phyloP scores from a whole-genome alignment of 768 basidiomycete species.

The Amanita pallidorosea region DNA sequence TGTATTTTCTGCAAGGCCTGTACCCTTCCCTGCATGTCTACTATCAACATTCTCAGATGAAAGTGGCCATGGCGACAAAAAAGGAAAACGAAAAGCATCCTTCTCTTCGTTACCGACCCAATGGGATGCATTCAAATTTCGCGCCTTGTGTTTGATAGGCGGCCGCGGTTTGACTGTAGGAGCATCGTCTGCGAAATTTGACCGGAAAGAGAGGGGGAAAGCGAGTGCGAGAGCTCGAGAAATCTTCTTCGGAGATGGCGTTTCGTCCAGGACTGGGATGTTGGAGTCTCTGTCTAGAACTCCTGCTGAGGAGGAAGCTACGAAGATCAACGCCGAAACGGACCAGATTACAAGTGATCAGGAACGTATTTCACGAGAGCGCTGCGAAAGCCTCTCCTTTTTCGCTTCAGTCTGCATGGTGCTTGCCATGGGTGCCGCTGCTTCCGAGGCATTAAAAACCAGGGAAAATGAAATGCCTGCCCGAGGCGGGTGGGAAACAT shows the following conservation, averaged over 20 bases:
- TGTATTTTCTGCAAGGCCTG: constrained; percentile 15
- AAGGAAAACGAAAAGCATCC: constrained; percentile 1
- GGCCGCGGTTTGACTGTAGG: neutral
- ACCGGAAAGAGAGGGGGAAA: constrained; percentile 12
- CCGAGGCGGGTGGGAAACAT: neutral
- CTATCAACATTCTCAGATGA: neutral
- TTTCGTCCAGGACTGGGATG: neutral
- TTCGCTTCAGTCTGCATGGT: constrained; percentile 50
- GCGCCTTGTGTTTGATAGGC: constrained; percentile 1
- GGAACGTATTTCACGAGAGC: neutral
- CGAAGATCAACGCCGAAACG: neutral
- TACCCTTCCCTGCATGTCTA: constrained; percentile 12
- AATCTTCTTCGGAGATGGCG: constrained; percentile 2
- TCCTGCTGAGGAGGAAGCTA: neutral
- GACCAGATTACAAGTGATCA: neutral
- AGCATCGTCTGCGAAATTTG: constrained; percentile 5
- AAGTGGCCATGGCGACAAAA: neutral
- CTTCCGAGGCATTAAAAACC: constrained; percentile 4
- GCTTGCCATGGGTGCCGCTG: constrained; percentile 44
- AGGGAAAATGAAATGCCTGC: neutral
- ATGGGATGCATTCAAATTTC: constrained; percentile 3
- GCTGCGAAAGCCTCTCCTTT: constrained; percentile 25
- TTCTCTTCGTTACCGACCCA: neutral
- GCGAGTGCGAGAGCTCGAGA: constrained; percentile 9
- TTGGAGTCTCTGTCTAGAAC: neutral